phyloP scores from a whole-genome alignment of 2,329 filamentous ascomycete genomes.

The Alternaria infectoria region DNA sequence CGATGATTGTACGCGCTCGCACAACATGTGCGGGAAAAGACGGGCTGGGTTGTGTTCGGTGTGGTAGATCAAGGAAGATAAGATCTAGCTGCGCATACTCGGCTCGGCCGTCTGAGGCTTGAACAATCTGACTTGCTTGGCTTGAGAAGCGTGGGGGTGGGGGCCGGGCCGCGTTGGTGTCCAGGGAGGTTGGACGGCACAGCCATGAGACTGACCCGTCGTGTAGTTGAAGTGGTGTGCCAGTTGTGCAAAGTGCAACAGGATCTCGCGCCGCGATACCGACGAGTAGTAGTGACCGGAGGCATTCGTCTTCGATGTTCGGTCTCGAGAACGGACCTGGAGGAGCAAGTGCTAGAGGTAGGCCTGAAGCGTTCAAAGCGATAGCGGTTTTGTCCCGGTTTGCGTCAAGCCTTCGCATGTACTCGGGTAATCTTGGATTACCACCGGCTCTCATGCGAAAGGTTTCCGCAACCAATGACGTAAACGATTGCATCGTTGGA shows the following conservation, averaged over 20 bases:
- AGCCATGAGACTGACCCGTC: slow-evolving; percentile 45
- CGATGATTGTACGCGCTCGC: slow-evolving; percentile 45
- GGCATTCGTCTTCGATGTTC: slow-evolving; percentile 49
- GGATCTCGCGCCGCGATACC: slow-evolving; percentile 52
- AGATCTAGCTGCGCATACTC: slow-evolving; percentile 51
- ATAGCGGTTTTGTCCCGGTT: slow-evolving; percentile 54
- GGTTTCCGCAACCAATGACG: slow-evolving; percentile 42
- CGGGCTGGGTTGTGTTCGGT: slow-evolving; percentile 37
- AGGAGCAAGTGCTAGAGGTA: slow-evolving; percentile 47
- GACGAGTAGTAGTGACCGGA: slow-evolving; percentile 50
- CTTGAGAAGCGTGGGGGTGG: slow-evolving; percentile 19
- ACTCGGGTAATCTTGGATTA: slow-evolving; percentile 49
- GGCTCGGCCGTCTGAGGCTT: slow-evolving; percentile 42
- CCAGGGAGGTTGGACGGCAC: slow-evolving; percentile 34
- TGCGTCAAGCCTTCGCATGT: slow-evolving; percentile 49
- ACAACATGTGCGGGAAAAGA: slow-evolving; percentile 32
- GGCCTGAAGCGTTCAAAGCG: slow-evolving; percentile 49
- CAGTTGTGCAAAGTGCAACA: slow-evolving; percentile 49
- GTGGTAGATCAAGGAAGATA: slow-evolving; percentile 46
- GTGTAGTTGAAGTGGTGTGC: slow-evolving; percentile 39
- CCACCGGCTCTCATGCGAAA: slow-evolving; percentile 53
- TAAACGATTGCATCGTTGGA: slow-evolving; percentile 10
- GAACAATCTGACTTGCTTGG: slow-evolving; percentile 23
- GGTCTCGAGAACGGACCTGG: slow-evolving; percentile 36
- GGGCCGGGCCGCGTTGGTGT: slow-evolving; percentile 17